Percentiles rank a stretch among this genome's conserved stretches.
phyloP scores from a whole-genome alignment of 1,139 yeast species.

The Saccharomyces hybrid region DNA sequence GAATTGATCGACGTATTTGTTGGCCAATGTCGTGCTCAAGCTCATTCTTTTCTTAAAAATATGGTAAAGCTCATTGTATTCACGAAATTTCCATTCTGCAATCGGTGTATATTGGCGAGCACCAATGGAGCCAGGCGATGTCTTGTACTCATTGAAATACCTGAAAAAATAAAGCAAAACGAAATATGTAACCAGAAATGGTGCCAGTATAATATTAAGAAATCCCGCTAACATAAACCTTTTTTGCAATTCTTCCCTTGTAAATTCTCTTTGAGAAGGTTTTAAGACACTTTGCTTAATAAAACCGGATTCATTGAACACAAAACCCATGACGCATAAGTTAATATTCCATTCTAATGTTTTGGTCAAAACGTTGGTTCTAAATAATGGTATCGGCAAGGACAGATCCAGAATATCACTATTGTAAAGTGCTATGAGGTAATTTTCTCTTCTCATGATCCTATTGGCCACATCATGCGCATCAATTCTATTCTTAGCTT shows the following conservation, averaged over 20 bases:
- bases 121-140: slow-evolving; percentile 78
- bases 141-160: slow-evolving; percentile 86
- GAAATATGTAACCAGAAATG: slow-evolving; percentile 78
- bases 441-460: slow-evolving; percentile 91
- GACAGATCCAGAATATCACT: slow-evolving; percentile 65
- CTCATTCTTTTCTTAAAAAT: slow-evolving; percentile 72
- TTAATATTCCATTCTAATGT: slow-evolving; percentile 93
- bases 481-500: slow-evolving; percentile 66
- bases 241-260: slow-evolving; percentile 64
- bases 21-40: slow-evolving; percentile 71
- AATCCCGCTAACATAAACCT: slow-evolving; percentile 85
- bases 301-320: slow-evolving; percentile 79
- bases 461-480: slow-evolving; percentile 95
- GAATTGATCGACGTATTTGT: slow-evolving; percentile 79
- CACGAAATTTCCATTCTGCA: slow-evolving; percentile 94
- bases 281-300: slow-evolving; percentile 66
- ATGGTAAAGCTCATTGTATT: slow-evolving; percentile 87
- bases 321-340: slow-evolving; percentile 78
- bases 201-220: slow-evolving; percentile 73
- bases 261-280: slow-evolving; percentile 58
- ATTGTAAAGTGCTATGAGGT: slow-evolving; percentile 81
- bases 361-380: slow-evolving; percentile 55
- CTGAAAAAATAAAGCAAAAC: slow-evolving; percentile 77
- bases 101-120: slow-evolving; percentile 87
- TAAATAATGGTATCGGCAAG: slow-evolving; percentile 40